Percentiles rank a stretch among this genome's conserved stretches.
Evolutionary conservation across 2,329 filamentous ascomycete genomes (phyloP).

Genomic region (Chaetomium globosum): DNA sequence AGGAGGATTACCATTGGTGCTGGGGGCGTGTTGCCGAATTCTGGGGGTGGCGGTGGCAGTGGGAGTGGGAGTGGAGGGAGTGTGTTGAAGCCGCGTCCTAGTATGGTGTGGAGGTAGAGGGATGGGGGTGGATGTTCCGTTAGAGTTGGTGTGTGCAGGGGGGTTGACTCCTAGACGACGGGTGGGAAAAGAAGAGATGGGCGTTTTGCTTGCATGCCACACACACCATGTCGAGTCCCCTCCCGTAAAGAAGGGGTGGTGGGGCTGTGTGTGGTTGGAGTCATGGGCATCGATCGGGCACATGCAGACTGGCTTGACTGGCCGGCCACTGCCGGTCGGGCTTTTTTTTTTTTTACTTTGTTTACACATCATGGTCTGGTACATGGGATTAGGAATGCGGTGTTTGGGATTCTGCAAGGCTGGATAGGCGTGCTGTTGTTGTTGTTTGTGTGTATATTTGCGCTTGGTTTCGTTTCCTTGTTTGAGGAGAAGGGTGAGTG

Average conservation of each 20-base stretch:
- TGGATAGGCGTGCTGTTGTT: conserved; percentile 17
- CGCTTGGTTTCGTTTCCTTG: background rate
- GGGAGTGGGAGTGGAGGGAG: conserved; percentile 13
- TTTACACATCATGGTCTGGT: conserved; percentile 22
- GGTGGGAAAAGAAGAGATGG: background rate
- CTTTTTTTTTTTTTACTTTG: background rate
- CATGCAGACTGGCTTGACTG: background rate
- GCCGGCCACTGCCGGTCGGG: background rate
- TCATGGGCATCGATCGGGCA: background rate
- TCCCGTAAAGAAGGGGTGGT: background rate
- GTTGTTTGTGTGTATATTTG: conserved; percentile 6
- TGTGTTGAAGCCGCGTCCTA: conserved; percentile 20
- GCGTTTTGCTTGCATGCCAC: conserved; percentile 13
- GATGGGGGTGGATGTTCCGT: background rate
- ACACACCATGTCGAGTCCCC: background rate
- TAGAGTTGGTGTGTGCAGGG: background rate
- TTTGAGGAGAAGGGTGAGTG: background rate
- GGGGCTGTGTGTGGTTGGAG: conserved; percentile 14
- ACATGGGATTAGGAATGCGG: conserved; percentile 10
- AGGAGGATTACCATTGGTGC: conserved; percentile 51
- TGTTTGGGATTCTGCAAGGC: background rate
- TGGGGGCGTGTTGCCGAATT: conserved; percentile 37
- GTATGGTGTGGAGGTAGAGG: conserved; percentile 31
- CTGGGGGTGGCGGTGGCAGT: conserved; percentile 13
- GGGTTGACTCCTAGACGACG: background rate